These are phyloP conservation scores for Trypanosoma grayi DNA, from an alignment of 208 protist genomes.

Conservation along the genomic window DNA sequence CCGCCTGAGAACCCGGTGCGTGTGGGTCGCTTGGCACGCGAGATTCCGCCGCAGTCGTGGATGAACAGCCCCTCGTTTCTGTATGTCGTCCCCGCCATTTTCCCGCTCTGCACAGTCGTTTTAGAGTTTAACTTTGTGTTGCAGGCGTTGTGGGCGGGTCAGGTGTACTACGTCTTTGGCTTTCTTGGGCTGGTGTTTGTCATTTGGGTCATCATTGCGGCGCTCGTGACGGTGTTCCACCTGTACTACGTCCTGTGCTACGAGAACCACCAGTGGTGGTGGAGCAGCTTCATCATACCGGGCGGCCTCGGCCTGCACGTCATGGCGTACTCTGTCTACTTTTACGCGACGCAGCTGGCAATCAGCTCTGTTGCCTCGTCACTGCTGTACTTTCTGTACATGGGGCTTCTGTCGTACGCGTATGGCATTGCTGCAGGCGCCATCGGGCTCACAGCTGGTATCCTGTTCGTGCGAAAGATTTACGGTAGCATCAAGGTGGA, in stretches of 20 bases:
- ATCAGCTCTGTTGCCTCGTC: constrained; percentile 68
- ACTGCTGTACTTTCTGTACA: constrained; percentile 90
- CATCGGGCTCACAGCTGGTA: constrained; percentile 73
- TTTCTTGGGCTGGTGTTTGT: constrained; percentile 97
- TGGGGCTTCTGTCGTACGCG: constrained; percentile 65
- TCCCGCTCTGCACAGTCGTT: constrained; percentile 97
- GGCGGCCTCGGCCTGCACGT: constrained; percentile 91
- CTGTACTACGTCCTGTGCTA: constrained; percentile 98
- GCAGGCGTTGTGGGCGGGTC: constrained; percentile 90
- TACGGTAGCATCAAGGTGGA: constrained; percentile 84
- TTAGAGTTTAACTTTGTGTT: constrained; percentile 99
- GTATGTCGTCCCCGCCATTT: constrained; percentile 62
- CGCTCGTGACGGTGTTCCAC: constrained; percentile 97
- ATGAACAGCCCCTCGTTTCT: constrained; percentile 56
- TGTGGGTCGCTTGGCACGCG: constrained; percentile 95
- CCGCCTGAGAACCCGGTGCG: constrained; percentile 79
- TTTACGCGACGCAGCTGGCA: constrained; percentile 79
- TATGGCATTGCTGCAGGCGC: constrained; percentile 82
- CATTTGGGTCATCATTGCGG: constrained; percentile 94
- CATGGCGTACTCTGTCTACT: constrained; percentile 91
- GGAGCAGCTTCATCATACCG: constrained; percentile 93
- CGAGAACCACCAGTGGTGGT: constrained; percentile 99
- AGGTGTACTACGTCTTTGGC: constrained; percentile 98
- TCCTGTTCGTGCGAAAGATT: constrained; percentile 82
- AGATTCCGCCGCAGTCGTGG: constrained; percentile 92